Conservation (phyloP, 2,329 filamentous ascomycete genomes). For the Aspergillus quadricinctus region DNA sequence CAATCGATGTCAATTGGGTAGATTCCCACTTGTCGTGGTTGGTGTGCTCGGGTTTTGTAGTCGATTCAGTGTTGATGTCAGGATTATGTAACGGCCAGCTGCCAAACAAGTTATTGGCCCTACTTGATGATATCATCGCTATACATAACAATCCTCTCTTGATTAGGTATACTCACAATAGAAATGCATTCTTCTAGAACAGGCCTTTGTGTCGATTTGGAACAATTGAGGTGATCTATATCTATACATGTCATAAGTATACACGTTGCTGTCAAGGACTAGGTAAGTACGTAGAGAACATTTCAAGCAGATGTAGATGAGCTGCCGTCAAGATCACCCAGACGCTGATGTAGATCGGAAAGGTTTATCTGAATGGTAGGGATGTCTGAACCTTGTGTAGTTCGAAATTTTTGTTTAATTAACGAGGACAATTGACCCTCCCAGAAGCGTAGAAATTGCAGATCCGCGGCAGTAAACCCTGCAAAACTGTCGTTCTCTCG, state of each 20-base stretch:
- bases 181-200: neutral
- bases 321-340: neutral
- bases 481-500: conserved; percentile 6
- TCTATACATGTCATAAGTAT: neutral
- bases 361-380: neutral
- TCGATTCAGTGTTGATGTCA: conserved; percentile 15
- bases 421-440: conserved; percentile 11
- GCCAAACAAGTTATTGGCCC: neutral
- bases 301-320: neutral
- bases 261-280: neutral
- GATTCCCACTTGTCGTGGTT: neutral
- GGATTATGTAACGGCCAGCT: conserved; percentile 11
- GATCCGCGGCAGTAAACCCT: conserved; percentile 8
- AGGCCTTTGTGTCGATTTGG: neutral
- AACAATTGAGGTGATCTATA: neutral
- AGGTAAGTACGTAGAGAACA: too few relatives aligned
- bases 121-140: neutral
- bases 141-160: neutral
- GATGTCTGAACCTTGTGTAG: conserved; percentile 2
- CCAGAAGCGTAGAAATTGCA: conserved; percentile 14
- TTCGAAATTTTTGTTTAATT: conserved; percentile 15
- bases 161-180: neutral
- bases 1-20: neutral
- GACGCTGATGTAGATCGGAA: neutral
- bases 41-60: neutral